Base-by-base conservation (phyloP, 1,284 basidiomycete species). In the Rhizoctonia solani region DNA sequence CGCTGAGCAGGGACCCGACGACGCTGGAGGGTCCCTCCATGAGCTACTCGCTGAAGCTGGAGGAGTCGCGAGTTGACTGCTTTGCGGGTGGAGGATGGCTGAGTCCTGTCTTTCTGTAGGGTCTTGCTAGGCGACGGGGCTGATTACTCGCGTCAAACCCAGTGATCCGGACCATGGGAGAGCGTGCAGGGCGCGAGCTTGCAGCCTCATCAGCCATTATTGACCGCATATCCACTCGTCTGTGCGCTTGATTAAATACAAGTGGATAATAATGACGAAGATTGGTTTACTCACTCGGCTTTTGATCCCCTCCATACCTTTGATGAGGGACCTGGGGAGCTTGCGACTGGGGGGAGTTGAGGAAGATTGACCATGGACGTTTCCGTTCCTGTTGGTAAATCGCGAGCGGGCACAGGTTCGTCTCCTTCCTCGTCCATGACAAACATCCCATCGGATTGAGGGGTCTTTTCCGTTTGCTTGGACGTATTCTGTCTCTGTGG, bases 131-230 rank as follows among this genome's bases (percentile, higher is more conserved):
- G 68, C n/a, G 63, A 46, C 16, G 47, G 8, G 56, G 52, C 21
- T 52, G 53, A 16, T 32, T 29, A 3, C 47, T 11, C 37, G 53
- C 39, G 16, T 68, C 46, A 49, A 68, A 66, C 19, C 69, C 68
- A 19, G 71, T 34, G 6, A 70, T 67, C 19, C 71, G 65, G 49
- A 70, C 72, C 69, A 68, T 67, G 71, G 71, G 46, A 32, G 59
- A 56, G 5, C 59, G 56, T 9, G 52, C 39, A 6, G 53, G 14
- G 6, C 37, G 30, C 44, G 53, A 34, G 8, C 46, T 41, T 27
- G 68, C 77, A 46, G 85, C 84, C 0, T 86, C 85, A 75, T 93
- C 91, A 0, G 90, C 92, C 85, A 97, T 93, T 69, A 98, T 87
- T 21, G 85, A 80, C 72, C 90, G 88, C 81, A 97, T 87, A 74